Conservation (phyloP, 2,329 filamentous ascomycete species). For the Cladosporium sphaerospermum region DNA sequence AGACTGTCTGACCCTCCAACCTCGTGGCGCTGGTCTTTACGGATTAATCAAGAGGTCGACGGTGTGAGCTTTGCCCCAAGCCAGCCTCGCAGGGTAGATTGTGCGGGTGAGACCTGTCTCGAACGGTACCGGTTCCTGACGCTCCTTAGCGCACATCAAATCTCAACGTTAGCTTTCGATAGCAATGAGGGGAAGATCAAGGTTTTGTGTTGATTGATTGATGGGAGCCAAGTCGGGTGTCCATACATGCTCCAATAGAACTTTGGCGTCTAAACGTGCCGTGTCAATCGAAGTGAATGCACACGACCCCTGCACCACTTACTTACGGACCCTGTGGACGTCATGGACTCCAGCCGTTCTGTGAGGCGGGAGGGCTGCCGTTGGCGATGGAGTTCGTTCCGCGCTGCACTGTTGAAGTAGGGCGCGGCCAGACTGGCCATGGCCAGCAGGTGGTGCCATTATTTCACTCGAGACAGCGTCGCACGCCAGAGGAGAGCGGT, state of each 20-base stretch:
- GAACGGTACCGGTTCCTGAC: conserved; percentile 6
- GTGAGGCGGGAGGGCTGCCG: not conserved
- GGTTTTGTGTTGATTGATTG: too few relatives aligned
- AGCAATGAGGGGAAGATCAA: not conserved
- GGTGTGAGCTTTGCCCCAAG: conserved; percentile 1
- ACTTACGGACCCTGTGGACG: not conserved
- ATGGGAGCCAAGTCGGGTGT: too few relatives aligned
- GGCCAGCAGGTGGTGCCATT: too few relatives aligned
- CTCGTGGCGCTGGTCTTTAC: conserved; percentile 6
- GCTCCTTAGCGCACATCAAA: conserved; percentile 1
- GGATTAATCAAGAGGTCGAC: not conserved
- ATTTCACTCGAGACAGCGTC: too few relatives aligned
- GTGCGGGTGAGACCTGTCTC: conserved; percentile 10
- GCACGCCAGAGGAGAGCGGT: too few relatives aligned
- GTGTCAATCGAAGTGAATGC: not conserved
- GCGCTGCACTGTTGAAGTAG: not conserved
- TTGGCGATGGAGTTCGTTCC: not conserved
- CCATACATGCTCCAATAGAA: too few relatives aligned
- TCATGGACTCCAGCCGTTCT: conserved; percentile 8
- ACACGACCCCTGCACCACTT: not conserved
- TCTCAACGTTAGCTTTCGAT: not conserved
- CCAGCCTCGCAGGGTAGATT: conserved; percentile 6
- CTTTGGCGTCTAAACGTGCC: too few relatives aligned
- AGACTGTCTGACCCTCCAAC: conserved; percentile 5
- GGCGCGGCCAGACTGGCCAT: too few relatives aligned